Evolutionary conservation across 495 filamentous ascomycete species (phyloP).

Genomic region (Neurospora sp.): DNA sequence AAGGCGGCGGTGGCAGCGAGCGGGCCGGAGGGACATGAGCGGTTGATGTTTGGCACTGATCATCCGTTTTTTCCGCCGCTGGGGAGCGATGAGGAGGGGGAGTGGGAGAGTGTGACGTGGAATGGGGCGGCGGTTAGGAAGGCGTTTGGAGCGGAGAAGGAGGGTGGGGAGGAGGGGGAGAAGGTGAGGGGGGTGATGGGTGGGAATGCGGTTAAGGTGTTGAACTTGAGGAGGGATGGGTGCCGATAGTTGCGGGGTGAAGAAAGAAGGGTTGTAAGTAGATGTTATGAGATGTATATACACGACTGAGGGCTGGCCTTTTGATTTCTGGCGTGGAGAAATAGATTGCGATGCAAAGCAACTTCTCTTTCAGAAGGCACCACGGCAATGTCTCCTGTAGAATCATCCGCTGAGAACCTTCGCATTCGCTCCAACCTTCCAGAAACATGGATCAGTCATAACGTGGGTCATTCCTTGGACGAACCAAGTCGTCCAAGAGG

Average conservation of each 20-base stretch:
- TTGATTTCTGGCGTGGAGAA: no score
- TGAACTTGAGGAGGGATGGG: slow-evolving; percentile 33
- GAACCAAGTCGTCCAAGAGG: no score
- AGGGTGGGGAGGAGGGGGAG: slow-evolving; percentile 27
- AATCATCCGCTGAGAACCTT: no score
- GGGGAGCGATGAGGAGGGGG: slow-evolving; percentile 42
- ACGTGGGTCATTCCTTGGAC: no score
- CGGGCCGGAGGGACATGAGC: slow-evolving; percentile 53
- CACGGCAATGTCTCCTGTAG: no score
- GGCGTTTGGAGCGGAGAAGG: slow-evolving; percentile 33
- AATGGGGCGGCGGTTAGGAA: slow-evolving; percentile 64
- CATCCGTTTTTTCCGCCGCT: slow-evolving; percentile 93
- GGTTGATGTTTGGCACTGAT: slow-evolving; percentile 80
- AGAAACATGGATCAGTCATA: no score
- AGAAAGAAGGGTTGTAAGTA: not conserved
- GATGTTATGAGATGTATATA: not conserved
- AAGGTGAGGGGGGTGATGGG: slow-evolving; percentile 49
- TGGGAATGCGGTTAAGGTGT: slow-evolving; percentile 56
- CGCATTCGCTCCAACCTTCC: no score
- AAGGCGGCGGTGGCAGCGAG: slow-evolving; percentile 59
- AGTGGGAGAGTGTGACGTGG: slow-evolving; percentile 75
- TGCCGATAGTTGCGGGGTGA: not conserved
- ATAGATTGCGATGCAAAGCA: no score
- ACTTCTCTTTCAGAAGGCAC: no score
- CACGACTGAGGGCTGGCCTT: no score